Conservation (phyloP, 176 grass and related monocot species). For the Hsuehochloa calcarea region DNA sequence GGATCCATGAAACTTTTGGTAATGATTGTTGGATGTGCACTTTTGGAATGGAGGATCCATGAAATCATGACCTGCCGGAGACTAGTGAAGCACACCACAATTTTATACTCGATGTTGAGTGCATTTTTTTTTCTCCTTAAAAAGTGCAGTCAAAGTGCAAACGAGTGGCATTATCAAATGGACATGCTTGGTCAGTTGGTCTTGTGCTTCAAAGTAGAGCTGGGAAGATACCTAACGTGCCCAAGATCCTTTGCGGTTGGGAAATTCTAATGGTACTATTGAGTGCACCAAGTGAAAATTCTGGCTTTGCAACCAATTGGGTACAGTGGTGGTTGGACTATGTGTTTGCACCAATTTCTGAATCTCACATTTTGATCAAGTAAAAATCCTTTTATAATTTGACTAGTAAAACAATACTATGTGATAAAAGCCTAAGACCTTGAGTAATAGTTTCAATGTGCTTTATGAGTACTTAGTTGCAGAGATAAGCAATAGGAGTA, state of each 20-base stretch:
- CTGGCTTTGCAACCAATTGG: not conserved
- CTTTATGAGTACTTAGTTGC: not conserved
- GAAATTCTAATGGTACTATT: no score
- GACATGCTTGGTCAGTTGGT: conserved; percentile 32
- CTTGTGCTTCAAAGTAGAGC: conserved; percentile 31
- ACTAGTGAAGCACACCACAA: not conserved
- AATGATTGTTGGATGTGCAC: conserved; percentile 1
- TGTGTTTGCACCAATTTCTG: not conserved
- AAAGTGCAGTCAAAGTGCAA: conserved; percentile 27
- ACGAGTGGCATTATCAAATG: conserved; percentile 29
- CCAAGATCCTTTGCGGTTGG: not conserved
- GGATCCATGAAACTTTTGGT: conserved; percentile 31
- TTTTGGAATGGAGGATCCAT: conserved; percentile 10
- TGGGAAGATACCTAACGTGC: not conserved
- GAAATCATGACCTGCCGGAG: conserved; percentile 22
- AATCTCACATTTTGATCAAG: not conserved
- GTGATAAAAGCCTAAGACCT: no score
- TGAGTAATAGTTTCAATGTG: no score
- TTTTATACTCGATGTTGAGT: conserved; percentile 20
- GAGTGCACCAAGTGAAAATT: no score
- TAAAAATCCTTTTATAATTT: not conserved
- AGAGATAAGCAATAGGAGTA: not conserved
- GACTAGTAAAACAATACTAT: not conserved
- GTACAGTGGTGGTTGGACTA: not conserved
- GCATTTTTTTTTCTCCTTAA: not conserved